These are phyloP conservation scores for Extremus antarcticus DNA, from an alignment of 495 filamentous ascomycete genomes.

Conservation along the genomic window DNA sequence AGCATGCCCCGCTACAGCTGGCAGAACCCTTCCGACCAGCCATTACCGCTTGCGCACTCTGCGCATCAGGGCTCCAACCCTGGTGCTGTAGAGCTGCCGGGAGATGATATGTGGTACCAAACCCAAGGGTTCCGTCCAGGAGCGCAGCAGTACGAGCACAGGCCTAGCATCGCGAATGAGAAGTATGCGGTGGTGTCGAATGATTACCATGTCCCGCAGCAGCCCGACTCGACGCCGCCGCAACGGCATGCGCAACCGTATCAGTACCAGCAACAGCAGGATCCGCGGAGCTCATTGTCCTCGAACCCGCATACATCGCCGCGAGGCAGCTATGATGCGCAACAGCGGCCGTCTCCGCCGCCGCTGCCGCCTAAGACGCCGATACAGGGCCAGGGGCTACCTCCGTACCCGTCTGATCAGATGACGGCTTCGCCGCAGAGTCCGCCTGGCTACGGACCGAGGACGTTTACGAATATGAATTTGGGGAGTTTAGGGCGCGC, in stretches of 20 bases:
- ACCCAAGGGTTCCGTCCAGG: constrained; percentile 28
- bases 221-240: not conserved
- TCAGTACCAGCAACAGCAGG: constrained; percentile 3
- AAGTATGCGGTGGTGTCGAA: constrained; percentile 48
- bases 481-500: constrained; percentile 3
- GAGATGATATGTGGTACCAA: constrained; percentile 38
- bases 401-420: not conserved
- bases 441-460: constrained; percentile 22
- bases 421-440: constrained; percentile 17
- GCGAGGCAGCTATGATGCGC: constrained; percentile 37
- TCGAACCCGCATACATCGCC: constrained; percentile 6
- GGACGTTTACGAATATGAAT: constrained; percentile 28
- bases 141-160: constrained; percentile 30
- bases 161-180: constrained; percentile 35
- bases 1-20: constrained; percentile 4
- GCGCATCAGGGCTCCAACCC: not conserved
- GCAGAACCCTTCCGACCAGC: constrained; percentile 23
- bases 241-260: too few species aligned
- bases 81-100: constrained; percentile 53
- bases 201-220: not conserved
- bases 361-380: constrained; percentile 81
- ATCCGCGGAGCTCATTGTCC: not conserved
- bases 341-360: constrained; percentile 40
- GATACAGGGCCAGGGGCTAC: constrained; percentile 30
- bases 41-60: constrained; percentile 19